Conservation (phyloP, 2,329 filamentous ascomycete species). For the Pseudopithomyces maydicus region DNA sequence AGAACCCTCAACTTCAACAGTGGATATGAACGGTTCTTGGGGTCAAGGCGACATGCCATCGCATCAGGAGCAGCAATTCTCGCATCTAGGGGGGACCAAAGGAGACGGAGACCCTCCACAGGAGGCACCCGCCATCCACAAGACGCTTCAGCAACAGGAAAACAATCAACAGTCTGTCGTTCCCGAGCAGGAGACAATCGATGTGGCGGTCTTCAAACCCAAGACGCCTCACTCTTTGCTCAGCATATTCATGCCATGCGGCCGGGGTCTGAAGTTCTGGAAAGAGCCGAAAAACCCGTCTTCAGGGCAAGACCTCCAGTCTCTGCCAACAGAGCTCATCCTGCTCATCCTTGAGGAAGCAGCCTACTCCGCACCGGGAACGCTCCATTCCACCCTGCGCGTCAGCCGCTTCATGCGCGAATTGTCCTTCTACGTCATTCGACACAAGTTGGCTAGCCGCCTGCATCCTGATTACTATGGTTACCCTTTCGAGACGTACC, state of each 20-base stretch:
- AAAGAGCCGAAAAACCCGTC: neutral
- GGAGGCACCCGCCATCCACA: neutral
- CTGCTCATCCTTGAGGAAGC: neutral
- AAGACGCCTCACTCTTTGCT: neutral
- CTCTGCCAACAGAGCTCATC: neutral
- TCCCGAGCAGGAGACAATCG: neutral
- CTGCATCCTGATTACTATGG: neutral
- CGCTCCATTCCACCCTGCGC: neutral
- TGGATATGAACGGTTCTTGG: conserved; percentile 1
- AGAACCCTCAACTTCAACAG: neutral
- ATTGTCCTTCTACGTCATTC: neutral
- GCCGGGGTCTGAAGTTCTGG: neutral
- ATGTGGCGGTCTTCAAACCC: neutral
- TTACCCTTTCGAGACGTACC: neutral
- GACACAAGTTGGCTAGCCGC: neutral
- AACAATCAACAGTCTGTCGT: too few species aligned
- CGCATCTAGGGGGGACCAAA: neutral
- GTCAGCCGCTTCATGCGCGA: neutral
- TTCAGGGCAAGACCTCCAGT: neutral
- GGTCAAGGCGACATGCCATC: neutral
- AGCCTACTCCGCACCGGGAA: neutral
- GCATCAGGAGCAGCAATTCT: neutral
- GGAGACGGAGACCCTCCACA: neutral
- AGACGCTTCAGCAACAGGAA: neutral
- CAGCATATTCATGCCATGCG: too few species aligned